Evolutionary conservation across 148 eudicot species (phyloP).

Genomic region (Gaultheria prostrata): DNA sequence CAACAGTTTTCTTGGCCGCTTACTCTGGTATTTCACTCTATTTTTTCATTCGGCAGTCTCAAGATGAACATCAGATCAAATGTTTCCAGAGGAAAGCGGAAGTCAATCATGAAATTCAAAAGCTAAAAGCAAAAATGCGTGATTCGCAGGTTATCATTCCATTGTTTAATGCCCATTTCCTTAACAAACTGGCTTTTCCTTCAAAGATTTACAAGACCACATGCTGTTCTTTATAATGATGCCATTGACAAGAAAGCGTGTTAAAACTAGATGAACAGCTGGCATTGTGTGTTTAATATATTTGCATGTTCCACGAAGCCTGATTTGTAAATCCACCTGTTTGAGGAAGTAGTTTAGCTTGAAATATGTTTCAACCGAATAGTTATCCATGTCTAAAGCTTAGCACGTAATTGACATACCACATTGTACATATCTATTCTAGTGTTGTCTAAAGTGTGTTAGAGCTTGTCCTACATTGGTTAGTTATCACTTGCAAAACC

Average conservation of each 20-base stretch:
- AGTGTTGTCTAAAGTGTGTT: not conserved
- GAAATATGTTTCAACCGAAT: not conserved
- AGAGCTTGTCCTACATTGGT: not conserved
- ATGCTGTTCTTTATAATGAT: not conserved
- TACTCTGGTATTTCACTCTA: not conserved
- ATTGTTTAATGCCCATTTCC: not conserved
- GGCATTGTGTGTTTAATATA: not conserved
- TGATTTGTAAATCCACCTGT: not conserved
- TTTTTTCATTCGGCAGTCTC: conserved; percentile 46
- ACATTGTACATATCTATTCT: not conserved
- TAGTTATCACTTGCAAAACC: not conserved
- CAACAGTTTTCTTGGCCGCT: not conserved
- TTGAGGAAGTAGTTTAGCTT: not conserved
- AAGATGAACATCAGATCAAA: conserved; percentile 79
- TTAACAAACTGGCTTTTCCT: not conserved
- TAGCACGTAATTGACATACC: not conserved
- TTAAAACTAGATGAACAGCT: not conserved
- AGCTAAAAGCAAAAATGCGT: conserved; percentile 86
- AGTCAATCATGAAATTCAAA: conserved; percentile 94
- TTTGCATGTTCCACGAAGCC: not conserved
- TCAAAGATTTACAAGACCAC: not conserved
- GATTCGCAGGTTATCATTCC: conserved; percentile 78
- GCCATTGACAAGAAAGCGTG: not conserved
- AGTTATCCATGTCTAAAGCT: not conserved
- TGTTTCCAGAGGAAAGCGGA: conserved; percentile 94